Base-by-base conservation (phyloP, 2,329 filamentous ascomycete genomes). In the Ceratocystiopsis sp. region DNA sequence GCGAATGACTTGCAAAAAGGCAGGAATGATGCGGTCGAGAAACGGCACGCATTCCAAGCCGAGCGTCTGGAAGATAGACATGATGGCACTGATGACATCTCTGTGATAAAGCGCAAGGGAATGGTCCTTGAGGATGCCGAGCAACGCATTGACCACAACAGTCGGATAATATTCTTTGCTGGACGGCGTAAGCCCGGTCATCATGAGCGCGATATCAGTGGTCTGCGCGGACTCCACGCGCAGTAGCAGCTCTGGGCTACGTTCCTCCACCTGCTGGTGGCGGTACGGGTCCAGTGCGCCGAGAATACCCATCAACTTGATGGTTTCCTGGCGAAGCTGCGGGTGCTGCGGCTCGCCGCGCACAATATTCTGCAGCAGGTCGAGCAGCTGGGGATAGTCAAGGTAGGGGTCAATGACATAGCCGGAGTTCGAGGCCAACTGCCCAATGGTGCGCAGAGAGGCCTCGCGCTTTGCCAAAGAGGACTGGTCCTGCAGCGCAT, bases 131-230 rank as follows among this genome's bases (percentile, higher is more conserved):
- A 98, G 64, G 51, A 98, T 87, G 45, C 86, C 80, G 54, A 98
- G 77, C 12, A 98, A 71, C 2, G 91, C 93, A 54, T 94, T 94
- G 57, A 98, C 95, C 39, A 95, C 91, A 16, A 98, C 86, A 0
- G 91, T 98, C 1, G 91, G 91, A 56, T 94, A 98, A 60, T 98
- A 98, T 54, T 98, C 91, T 56, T 98, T 94, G 55, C 84, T 94
- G 0, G 89, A 96, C 0, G 91, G 93, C 0, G 87, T 96, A 36
- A 95, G 69, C 14, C 93, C 91, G 37, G 84, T 86, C 89, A 98
- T 98, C 69, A 98, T 96, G 29, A 98, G 70, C 4, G 87, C 91
- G 38, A 98, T 93, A 59, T 98, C 91, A 0, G 89, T 93, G 53
- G 93, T 65, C 45, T 77, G 74, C 36, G 71, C 74, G 1, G 69